Base-by-base conservation (phyloP, 2,329 filamentous ascomycete species). In the Fusarium xylarioides region DNA sequence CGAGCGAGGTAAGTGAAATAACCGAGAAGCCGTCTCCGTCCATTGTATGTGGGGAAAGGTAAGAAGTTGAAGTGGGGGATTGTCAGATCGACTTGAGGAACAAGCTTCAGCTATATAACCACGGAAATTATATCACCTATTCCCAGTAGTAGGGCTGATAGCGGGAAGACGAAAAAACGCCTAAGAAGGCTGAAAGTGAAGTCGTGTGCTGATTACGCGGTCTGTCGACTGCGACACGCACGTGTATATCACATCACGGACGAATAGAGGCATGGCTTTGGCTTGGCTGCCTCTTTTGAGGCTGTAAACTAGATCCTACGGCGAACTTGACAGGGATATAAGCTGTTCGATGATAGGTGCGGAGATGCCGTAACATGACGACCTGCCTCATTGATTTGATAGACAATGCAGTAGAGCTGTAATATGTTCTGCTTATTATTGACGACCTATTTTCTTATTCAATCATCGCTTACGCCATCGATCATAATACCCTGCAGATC, bases 21-120 rank as follows among this genome's bases (percentile, higher is more conserved):
- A 79, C 76, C 16, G 81, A 81, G 75, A 81, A 82, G 55, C 80
- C 77, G 66, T 80, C 77, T 52, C 79, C 74, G 60, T 81, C 78
- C 81, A 81, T 82, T 15, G 23, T 71, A 47, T 54, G 46, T 58
- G 44, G 38, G 53, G 59, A 26, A 56, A 38, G 19, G 56, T 15
- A 14, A 19, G 47, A 56, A 49, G 43, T 55, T 42, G 47, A 40
- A n/a, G 54, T 35, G 56, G 62, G 59, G 52, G 57, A 56, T 52
- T 49, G 52, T 57, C 42, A 38, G 30, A 50, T 57, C 49, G 38
- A 28, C 53, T 55, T 56, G 65, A 70, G 69, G 21, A 18, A 14
- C 55, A 16, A 18, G 40, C 55, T 58, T 35, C n/a, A 40, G 46
- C 23, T 54, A 60, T 54, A 57, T 56, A 57, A 47, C 12, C 54